Conservation (phyloP, 2,329 filamentous ascomycete species). For the Metarhizium anisopliae region DNA sequence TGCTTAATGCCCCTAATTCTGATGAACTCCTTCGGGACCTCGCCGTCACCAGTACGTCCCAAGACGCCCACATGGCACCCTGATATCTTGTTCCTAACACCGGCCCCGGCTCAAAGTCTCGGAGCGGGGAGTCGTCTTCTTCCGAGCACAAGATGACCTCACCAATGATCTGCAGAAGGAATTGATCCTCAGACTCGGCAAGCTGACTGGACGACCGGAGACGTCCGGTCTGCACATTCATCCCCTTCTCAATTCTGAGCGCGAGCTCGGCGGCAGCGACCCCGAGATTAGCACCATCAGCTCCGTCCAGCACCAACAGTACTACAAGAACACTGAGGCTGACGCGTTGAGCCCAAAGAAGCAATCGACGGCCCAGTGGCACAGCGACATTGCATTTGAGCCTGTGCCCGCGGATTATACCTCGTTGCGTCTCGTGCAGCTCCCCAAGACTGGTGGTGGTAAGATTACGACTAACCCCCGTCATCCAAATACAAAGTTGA, state of each 20-base stretch:
- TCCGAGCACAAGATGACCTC: slow-evolving; percentile 51
- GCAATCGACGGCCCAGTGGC: no score
- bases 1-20: slow-evolving; percentile 36
- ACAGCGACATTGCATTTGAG: slow-evolving; percentile 48
- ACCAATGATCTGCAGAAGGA: slow-evolving; percentile 57
- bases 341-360: no score
- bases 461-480: no score
- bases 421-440: slow-evolving; percentile 41
- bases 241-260: slow-evolving; percentile 43
- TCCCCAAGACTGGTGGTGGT: slow-evolving; percentile 39
- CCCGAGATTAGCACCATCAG: no score
- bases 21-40: slow-evolving; percentile 57
- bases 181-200: slow-evolving; percentile 50
- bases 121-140: slow-evolving; percentile 61
- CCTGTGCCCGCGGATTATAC: slow-evolving; percentile 55
- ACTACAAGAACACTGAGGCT: no score
- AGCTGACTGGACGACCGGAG: slow-evolving; percentile 46
- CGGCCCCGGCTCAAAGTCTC: slow-evolving; percentile 39
- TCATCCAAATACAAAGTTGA: no score
- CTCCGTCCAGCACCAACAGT: no score
- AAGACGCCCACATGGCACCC: neutral
- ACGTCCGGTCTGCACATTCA: slow-evolving; percentile 51
- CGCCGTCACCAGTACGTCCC: slow-evolving; percentile 51
- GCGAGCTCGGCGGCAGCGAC: slow-evolving; percentile 37
- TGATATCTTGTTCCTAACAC: no score